A percentile compares a stretch with the other conserved stretches of the same genome.
Evolutionary conservation across 2,329 filamentous ascomycete species (phyloP).

Genomic region (Dothidotthia symphoricarpi): DNA sequence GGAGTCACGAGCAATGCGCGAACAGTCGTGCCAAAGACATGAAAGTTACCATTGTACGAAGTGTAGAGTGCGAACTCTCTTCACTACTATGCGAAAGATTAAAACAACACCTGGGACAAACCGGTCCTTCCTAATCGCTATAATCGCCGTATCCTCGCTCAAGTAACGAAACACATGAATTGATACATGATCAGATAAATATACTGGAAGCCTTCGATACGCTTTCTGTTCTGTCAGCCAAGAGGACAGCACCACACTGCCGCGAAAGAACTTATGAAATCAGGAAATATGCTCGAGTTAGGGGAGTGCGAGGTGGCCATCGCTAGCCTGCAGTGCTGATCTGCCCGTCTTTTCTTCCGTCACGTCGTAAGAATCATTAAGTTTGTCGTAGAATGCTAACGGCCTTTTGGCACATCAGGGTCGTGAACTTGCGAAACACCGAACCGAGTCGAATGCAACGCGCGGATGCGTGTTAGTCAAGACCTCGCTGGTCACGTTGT

Average conservation of each 20-base stretch:
- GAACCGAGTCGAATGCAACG: constrained; percentile 18
- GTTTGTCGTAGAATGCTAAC: constrained; percentile 45
- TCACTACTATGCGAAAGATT: no score
- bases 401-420: constrained; percentile 38
- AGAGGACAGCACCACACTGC: constrained; percentile 13
- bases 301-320: constrained; percentile 48
- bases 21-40: constrained; percentile 9
- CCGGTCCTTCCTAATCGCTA: no score
- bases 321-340: constrained; percentile 47
- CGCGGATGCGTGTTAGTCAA: constrained; percentile 18
- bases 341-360: constrained; percentile 52
- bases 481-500: constrained; percentile 26
- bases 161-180: no score
- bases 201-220: constrained; percentile 1
- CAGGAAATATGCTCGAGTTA: constrained; percentile 30
- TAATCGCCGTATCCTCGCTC: no score
- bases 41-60: constrained; percentile 10
- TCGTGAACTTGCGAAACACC: constrained; percentile 32
- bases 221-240: constrained; percentile 11
- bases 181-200: no score
- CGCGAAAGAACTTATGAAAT: constrained; percentile 20
- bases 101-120: no score
- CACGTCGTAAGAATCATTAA: constrained; percentile 55
- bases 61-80: no score
- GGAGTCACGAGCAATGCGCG: constrained; percentile 43